Evolutionary conservation across 495 filamentous ascomycete species (phyloP).

Genomic region (Lepidopterella palustris): DNA sequence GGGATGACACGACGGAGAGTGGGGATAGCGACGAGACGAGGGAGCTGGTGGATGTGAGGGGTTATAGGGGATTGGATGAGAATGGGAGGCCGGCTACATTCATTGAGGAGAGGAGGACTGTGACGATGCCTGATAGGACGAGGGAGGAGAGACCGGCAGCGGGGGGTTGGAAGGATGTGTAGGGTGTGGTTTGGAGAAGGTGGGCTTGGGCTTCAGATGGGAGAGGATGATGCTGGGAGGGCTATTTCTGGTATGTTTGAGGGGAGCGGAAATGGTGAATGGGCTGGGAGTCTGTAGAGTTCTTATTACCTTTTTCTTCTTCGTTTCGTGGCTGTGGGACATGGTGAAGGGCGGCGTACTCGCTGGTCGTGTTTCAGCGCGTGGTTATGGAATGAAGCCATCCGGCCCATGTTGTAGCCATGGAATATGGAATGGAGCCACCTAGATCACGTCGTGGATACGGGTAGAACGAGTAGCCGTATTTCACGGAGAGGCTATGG

Average conservation of each 20-base stretch:
- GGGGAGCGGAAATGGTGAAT: not conserved
- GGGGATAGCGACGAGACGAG: constrained; percentile 3
- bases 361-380: too few relatives aligned
- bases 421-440: too few relatives aligned
- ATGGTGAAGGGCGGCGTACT: too few relatives aligned
- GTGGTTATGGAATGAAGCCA: too few relatives aligned
- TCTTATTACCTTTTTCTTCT: too few relatives aligned
- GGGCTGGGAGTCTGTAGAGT: not conserved
- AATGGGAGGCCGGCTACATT: constrained; percentile 11
- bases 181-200: not conserved
- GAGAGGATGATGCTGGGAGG: not conserved
- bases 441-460: too few relatives aligned
- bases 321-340: too few relatives aligned
- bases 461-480: too few relatives aligned
- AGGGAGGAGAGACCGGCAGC: not conserved
- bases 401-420: too few relatives aligned
- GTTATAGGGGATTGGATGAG: constrained; percentile 13
- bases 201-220: not conserved
- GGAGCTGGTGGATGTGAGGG: constrained; percentile 14
- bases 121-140: not conserved
- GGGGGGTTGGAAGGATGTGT: not conserved
- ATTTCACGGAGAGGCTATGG: too few relatives aligned
- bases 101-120: constrained; percentile 16
- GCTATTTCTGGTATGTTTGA: not conserved
- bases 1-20: constrained; percentile 13